These are phyloP conservation scores for Blastocystis sp. DNA, from an alignment of 352 stramenopile genomes.

Conservation along the genomic window DNA sequence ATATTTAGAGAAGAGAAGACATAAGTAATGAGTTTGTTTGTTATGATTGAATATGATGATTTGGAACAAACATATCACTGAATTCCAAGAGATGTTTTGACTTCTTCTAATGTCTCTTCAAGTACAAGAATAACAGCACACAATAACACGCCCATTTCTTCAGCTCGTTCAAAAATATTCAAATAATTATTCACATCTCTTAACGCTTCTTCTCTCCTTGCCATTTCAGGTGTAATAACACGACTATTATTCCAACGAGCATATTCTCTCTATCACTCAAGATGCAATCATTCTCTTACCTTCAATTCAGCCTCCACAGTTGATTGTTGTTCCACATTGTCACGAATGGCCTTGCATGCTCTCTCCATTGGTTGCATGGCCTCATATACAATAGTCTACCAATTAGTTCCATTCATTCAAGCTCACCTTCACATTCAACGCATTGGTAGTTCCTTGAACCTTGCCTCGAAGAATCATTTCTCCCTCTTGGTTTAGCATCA, in stretches of 20 bases:
- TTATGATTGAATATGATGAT: too few relatives aligned
- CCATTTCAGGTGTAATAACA: constrained; percentile 27
- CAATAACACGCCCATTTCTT: neutral
- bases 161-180: neutral
- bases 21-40: constrained; percentile 38
- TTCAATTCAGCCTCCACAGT: neutral
- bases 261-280: constrained; percentile 9
- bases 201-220: constrained; percentile 42
- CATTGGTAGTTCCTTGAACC: neutral
- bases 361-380: neutral
- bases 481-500: constrained; percentile 6
- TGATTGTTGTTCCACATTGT: constrained; percentile 8
- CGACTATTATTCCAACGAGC: constrained; percentile 20
- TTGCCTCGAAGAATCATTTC: constrained; percentile 23
- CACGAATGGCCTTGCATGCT: neutral
- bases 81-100: neutral
- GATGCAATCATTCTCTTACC: neutral
- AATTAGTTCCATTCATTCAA: too few relatives aligned
- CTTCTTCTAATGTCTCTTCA: neutral
- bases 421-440: constrained; percentile 10
- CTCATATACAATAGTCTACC: constrained; percentile 4
- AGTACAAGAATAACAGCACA: neutral
- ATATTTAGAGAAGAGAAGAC: constrained; percentile 43
- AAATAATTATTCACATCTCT: constrained; percentile 9
- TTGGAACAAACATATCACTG: neutral